These are phyloP conservation scores for Saitozyma podzolica DNA, from an alignment of 768 basidiomycete genomes.

Conservation along the genomic window DNA sequence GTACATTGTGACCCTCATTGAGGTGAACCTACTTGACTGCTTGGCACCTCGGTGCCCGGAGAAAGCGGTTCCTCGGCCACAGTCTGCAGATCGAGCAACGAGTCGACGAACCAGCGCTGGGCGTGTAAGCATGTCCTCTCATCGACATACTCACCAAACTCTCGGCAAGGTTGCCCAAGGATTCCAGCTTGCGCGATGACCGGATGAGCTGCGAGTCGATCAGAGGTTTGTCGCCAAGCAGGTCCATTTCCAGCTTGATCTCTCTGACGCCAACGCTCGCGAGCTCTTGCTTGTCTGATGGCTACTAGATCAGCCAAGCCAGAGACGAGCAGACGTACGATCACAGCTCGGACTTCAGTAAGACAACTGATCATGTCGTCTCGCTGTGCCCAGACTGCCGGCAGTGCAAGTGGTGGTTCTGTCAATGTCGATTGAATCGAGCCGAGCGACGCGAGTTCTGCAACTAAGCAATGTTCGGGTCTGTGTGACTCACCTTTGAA, in stretches of 20 bases:
- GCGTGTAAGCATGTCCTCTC: background rate
- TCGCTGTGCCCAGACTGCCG: constrained; percentile 73
- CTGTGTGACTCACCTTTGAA: constrained; percentile 62
- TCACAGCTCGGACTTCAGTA: constrained; percentile 62
- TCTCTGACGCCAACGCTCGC: constrained; percentile 70
- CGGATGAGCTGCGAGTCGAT: constrained; percentile 67
- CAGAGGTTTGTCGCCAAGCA: constrained; percentile 63
- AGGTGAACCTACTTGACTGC: background rate
- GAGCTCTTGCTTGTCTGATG: constrained; percentile 25
- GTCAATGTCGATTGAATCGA: constrained; percentile 9
- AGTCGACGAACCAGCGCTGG: constrained; percentile 81
- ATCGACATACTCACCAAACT: constrained; percentile 67
- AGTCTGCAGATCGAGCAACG: constrained; percentile 68
- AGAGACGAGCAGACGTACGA: constrained; percentile 55
- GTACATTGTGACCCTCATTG: too few species aligned
- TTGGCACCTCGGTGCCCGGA: constrained; percentile 12
- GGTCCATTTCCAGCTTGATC: constrained; percentile 70
- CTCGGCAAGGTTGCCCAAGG: constrained; percentile 75
- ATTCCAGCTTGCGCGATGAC: constrained; percentile 70
- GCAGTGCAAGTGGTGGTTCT: constrained; percentile 60
- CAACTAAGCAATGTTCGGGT: constrained; percentile 24
- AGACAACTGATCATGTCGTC: constrained; percentile 75
- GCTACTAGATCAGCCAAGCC: constrained; percentile 13
- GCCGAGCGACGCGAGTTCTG: constrained; percentile 57
- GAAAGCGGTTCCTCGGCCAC: constrained; percentile 58